These are phyloP conservation scores for Hydnomerulius pinastri DNA, from an alignment of 768 basidiomycete genomes.

Conservation along the genomic window DNA sequence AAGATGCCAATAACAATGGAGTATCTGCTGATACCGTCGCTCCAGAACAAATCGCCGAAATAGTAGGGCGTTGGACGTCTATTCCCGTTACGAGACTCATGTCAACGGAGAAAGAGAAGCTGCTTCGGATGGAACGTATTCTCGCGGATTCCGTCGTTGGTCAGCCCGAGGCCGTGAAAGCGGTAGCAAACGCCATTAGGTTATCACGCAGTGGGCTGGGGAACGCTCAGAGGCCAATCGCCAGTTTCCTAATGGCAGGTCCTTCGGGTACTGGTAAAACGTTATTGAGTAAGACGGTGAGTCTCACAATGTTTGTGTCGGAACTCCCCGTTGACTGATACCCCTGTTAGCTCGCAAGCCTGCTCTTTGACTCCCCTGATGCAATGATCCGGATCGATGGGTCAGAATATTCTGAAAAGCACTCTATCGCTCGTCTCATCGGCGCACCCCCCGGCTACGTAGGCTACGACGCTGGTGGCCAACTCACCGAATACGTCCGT, in stretches of 20 bases:
- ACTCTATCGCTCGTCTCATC: conserved; percentile 71
- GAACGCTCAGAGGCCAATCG: conserved; percentile 84
- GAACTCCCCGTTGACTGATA: neutral
- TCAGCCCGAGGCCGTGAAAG: conserved; percentile 87
- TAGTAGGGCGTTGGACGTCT: conserved; percentile 90
- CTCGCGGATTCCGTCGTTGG: conserved; percentile 80
- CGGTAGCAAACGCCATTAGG: conserved; percentile 92
- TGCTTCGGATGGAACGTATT: conserved; percentile 83
- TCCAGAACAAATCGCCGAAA: conserved; percentile 90
- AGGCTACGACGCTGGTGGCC: conserved; percentile 87
- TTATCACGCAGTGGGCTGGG: conserved; percentile 93
- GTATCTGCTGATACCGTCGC: conserved; percentile 75
- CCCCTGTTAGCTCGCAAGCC: conserved; percentile 67
- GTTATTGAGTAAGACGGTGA: conserved; percentile 83
- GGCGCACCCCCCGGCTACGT: conserved; percentile 85
- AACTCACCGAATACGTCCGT: conserved; percentile 91
- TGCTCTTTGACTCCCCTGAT: conserved; percentile 89
- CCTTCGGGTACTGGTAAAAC: conserved; percentile 93
- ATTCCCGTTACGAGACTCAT: conserved; percentile 87
- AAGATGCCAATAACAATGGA: conserved; percentile 52
- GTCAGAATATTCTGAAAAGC: conserved; percentile 89
- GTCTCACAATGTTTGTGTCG: conserved; percentile 22
- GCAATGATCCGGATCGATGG: conserved; percentile 93
- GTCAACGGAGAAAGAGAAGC: conserved; percentile 90
- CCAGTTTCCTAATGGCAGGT: conserved; percentile 91